Conservation (phyloP, 768 basidiomycete genomes). For the Terana coerulea region DNA sequence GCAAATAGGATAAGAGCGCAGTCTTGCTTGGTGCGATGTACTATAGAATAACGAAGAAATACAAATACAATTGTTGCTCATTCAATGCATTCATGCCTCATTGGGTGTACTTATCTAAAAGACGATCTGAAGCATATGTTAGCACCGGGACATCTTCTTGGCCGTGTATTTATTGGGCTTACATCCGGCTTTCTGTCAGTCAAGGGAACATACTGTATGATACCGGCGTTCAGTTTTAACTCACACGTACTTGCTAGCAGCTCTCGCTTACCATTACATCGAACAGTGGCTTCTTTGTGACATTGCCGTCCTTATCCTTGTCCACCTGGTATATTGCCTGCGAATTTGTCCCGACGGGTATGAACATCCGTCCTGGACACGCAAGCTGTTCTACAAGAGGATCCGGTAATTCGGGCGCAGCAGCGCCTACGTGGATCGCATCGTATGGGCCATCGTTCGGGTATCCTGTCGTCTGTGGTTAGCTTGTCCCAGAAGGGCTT, state of each 20-base stretch:
- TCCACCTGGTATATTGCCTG: conserved; percentile 66
- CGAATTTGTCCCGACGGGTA: conserved; percentile 69
- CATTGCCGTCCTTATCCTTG: conserved; percentile 65
- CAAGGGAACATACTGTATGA: conserved; percentile 60
- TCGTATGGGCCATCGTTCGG: conserved; percentile 47
- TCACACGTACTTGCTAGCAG: neutral
- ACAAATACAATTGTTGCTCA: too few relatives aligned
- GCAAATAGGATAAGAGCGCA: too few relatives aligned
- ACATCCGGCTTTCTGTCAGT: conserved; percentile 46
- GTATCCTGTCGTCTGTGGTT: neutral
- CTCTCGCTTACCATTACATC: conserved; percentile 65
- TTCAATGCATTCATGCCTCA: too few relatives aligned
- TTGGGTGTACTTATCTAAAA: too few relatives aligned
- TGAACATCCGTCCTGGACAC: conserved; percentile 80
- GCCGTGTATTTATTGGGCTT: too few relatives aligned
- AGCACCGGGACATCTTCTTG: too few relatives aligned
- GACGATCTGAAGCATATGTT: too few relatives aligned
- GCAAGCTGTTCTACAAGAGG: conserved; percentile 77
- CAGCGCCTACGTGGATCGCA: conserved; percentile 93
- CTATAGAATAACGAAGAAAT: too few relatives aligned
- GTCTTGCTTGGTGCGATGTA: too few relatives aligned
- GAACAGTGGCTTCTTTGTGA: conserved; percentile 66
- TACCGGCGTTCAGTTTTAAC: neutral
- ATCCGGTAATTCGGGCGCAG: conserved; percentile 70
- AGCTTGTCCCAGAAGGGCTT: neutral